Evolutionary conservation across 2,329 filamentous ascomycete species (phyloP).

Genomic region (Trichoderma asperellum): DNA sequence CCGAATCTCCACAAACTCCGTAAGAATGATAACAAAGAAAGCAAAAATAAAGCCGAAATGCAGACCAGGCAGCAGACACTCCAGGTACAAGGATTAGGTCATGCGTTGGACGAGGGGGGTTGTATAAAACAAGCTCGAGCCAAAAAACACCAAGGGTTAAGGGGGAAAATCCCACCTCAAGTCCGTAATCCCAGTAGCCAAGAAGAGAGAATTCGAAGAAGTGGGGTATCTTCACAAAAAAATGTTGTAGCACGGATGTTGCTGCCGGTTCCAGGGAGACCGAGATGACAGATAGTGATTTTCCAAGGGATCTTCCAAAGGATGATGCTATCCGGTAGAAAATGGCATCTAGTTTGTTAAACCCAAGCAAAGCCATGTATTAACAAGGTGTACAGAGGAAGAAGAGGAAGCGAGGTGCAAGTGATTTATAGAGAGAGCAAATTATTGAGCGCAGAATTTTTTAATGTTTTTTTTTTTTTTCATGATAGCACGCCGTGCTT

Average conservation of each 20-base stretch:
- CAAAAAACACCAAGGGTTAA: not conserved
- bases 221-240: constrained; percentile 24
- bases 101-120: not conserved
- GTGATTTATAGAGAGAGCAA: constrained; percentile 8
- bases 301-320: not conserved
- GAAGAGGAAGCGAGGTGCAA: not conserved
- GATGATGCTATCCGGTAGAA: constrained; percentile 8
- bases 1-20: constrained; percentile 24
- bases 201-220: constrained; percentile 14
- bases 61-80: not conserved
- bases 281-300: constrained; percentile 6
- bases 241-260: constrained; percentile 8
- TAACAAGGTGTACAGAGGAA: constrained; percentile 4
- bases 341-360: not conserved
- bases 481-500: constrained; percentile 57
- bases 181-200: constrained; percentile 20
- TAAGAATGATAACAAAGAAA: constrained; percentile 8
- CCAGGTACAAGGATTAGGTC: constrained; percentile 1
- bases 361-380: constrained; percentile 14
- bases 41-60: constrained; percentile 2
- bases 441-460: not conserved
- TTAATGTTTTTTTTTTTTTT: too few species aligned
- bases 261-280: constrained; percentile 6
- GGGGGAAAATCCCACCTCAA: not conserved
- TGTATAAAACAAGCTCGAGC: not conserved